Conservation (phyloP, 169 alveolate species). For the Cryptosporidium sp. region DNA sequence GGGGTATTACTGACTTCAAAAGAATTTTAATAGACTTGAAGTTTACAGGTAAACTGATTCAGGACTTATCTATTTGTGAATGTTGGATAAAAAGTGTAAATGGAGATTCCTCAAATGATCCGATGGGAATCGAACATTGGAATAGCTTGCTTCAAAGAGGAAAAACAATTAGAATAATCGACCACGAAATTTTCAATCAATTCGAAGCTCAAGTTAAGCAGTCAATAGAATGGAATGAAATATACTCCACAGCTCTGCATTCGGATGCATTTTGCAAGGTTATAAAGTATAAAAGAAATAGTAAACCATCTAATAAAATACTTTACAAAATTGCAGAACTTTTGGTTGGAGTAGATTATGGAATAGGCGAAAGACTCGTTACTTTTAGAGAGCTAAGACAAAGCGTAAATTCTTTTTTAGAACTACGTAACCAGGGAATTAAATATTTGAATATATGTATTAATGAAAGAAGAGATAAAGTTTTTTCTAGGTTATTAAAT, state of each 20-base stretch:
- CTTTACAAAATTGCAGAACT: constrained; percentile 13
- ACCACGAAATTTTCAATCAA: not conserved
- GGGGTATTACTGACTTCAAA: constrained; percentile 32
- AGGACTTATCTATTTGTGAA: constrained; percentile 26
- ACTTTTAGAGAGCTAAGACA: constrained; percentile 30
- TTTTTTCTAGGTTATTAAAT: constrained; percentile 18
- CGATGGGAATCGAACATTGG: constrained; percentile 36
- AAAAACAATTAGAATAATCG: constrained; percentile 31
- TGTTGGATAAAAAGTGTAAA: constrained; percentile 3
- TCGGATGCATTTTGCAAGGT: constrained; percentile 1
- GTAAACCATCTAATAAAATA: constrained; percentile 10
- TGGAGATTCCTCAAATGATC: not conserved
- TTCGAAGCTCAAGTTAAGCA: constrained; percentile 8
- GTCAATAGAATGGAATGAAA: constrained; percentile 52
- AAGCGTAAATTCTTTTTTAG: constrained; percentile 16
- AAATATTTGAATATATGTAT: constrained; percentile 9
- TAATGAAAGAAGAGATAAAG: constrained; percentile 18
- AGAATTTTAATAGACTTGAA: constrained; percentile 21
- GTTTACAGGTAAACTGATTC: constrained; percentile 43
- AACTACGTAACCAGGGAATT: constrained; percentile 25
- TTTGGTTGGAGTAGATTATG: constrained; percentile 28
- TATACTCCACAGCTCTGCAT: not conserved
- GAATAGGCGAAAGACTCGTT: constrained; percentile 32
- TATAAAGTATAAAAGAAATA: not conserved
- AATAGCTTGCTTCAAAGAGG: constrained; percentile 41